Percentiles rank a stretch among this genome's conserved stretches.
Conservation (phyloP, 306 rosid species). For the Canavalia gladiata region DNA sequence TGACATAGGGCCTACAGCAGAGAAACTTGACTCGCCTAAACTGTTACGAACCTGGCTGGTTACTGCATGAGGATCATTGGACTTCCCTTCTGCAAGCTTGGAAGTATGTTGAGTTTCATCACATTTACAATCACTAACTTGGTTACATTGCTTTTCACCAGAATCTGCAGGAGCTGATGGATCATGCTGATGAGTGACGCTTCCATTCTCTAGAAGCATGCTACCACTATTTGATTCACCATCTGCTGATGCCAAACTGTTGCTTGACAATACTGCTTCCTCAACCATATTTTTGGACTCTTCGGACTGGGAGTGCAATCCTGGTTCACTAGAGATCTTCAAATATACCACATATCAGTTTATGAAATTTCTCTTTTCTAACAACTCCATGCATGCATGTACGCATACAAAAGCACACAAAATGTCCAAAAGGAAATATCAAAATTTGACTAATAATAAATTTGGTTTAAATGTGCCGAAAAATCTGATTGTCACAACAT, state of each 20-base stretch:
- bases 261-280: constrained; percentile 43
- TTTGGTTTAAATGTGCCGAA: neutral
- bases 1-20: constrained; percentile 57
- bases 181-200: constrained; percentile 45
- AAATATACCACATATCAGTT: constrained; percentile 45
- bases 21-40: constrained; percentile 68
- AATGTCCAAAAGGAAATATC: neutral
- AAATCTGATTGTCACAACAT: constrained; percentile 10
- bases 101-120: constrained; percentile 39
- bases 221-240: constrained; percentile 53
- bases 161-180: constrained; percentile 48
- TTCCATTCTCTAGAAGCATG: constrained; percentile 51
- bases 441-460: neutral
- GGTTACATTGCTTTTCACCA: constrained; percentile 52
- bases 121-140: constrained; percentile 40
- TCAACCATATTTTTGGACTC: constrained; percentile 35
- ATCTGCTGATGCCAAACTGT: constrained; percentile 25
- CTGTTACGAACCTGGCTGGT: constrained; percentile 50
- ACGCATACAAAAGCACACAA: neutral
- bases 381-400: neutral
- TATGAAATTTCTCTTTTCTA: neutral
- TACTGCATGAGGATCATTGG: constrained; percentile 36
- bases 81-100: constrained; percentile 35
- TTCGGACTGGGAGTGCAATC: constrained; percentile 34
- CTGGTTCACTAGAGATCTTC: constrained; percentile 57